phyloP scores from a whole-genome alignment of 2,329 filamentous ascomycete species.

The Thelonectria rubi region DNA sequence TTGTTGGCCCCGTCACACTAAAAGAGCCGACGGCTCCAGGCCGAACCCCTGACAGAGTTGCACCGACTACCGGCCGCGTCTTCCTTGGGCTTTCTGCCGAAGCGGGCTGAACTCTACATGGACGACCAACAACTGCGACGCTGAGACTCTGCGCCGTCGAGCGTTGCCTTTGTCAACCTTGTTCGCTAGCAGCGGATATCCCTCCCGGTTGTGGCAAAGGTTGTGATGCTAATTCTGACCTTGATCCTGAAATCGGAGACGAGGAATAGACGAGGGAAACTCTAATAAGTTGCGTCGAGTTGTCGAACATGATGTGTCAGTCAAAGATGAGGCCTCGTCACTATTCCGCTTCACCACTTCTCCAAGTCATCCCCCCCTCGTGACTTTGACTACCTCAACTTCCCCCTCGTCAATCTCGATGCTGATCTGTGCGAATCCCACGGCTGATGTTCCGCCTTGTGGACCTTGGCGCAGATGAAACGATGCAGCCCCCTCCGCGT shows the following conservation, averaged over 20 bases:
- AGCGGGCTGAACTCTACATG: not conserved
- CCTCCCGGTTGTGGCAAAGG: not conserved
- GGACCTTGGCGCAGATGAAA: slow-evolving; percentile 18
- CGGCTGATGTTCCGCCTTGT: slow-evolving; percentile 5
- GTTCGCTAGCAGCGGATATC: not conserved
- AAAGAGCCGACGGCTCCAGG: slow-evolving; percentile 7
- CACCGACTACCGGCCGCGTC: not conserved
- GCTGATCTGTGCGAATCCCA: slow-evolving; percentile 5
- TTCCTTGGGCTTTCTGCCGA: not conserved
- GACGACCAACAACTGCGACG: not conserved
- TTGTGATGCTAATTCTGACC: not conserved
- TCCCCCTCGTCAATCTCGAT: slow-evolving; percentile 16
- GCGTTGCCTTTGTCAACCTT: not conserved
- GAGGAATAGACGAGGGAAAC: not conserved
- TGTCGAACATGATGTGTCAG: not conserved
- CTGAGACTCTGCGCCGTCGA: not conserved
- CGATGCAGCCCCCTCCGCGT: slow-evolving; percentile 6
- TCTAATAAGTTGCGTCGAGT: not conserved
- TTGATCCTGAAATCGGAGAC: not conserved
- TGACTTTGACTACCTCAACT: not conserved
- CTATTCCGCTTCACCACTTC: not conserved
- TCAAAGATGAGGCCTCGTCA: not conserved
- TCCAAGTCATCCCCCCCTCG: not conserved
- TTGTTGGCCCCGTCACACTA: slow-evolving; percentile 4
- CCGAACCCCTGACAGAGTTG: slow-evolving; percentile 3